Percentiles rank a stretch among this genome's conserved stretches.
Evolutionary conservation across 148 eudicot species (phyloP).

Genomic region (Spergularia marina): DNA sequence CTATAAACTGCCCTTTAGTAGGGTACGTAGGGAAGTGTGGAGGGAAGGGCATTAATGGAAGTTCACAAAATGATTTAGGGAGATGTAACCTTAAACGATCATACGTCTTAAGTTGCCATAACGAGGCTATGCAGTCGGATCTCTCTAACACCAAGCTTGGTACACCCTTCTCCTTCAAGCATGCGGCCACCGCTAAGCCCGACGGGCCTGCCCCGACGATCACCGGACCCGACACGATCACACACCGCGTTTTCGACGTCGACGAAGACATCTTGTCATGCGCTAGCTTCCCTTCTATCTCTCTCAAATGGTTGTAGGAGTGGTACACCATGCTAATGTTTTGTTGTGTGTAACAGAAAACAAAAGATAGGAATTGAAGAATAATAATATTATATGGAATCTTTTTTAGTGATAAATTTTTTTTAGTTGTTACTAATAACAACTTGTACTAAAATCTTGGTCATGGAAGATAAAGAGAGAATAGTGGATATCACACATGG

Average conservation of each 20-base stretch:
- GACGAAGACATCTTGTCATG: constrained; percentile 27
- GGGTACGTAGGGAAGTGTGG: constrained; percentile 59
- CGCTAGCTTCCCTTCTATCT: constrained; percentile 48
- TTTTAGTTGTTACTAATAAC: constrained; percentile 18
- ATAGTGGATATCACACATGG: constrained; percentile 9
- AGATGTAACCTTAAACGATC: constrained; percentile 62
- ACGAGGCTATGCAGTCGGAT: constrained; percentile 55
- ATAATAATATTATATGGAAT: too few species aligned
- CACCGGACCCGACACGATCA: constrained; percentile 49
- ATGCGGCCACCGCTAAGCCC: constrained; percentile 67
- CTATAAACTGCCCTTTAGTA: constrained; percentile 48
- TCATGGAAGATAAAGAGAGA: constrained; percentile 12
- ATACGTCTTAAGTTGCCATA: constrained; percentile 70
- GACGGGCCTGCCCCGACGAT: constrained; percentile 77
- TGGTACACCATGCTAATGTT: constrained; percentile 12
- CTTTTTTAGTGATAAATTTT: neutral
- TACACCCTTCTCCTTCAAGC: constrained; percentile 46
- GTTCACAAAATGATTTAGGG: constrained; percentile 65
- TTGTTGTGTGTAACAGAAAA: neutral
- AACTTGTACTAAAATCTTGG: constrained; percentile 5
- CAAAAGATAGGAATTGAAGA: too few species aligned
- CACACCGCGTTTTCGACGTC: constrained; percentile 7
- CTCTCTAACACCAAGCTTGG: constrained; percentile 54
- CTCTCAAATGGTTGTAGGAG: constrained; percentile 30
- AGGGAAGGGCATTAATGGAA: constrained; percentile 66